Evolutionary conservation across 352 stramenopile species (phyloP).

Genomic region (Globisporangium okanoganense): DNA sequence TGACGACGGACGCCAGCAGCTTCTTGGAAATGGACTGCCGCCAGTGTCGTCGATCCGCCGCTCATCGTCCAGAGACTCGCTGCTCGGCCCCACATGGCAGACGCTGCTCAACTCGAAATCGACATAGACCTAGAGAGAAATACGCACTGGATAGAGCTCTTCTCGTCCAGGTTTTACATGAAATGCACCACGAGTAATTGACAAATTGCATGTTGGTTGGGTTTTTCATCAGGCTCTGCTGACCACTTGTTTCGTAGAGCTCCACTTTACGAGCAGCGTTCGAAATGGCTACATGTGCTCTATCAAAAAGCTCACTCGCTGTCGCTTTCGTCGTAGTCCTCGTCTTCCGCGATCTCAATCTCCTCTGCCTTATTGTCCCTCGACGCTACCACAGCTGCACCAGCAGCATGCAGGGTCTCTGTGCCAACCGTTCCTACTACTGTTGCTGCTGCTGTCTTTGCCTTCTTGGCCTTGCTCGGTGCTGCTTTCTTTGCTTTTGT

Average conservation of each 20-base stretch:
- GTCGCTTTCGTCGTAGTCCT: conserved; percentile 75
- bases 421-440: not conserved
- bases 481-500: conserved; percentile 2
- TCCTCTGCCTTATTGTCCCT: not conserved
- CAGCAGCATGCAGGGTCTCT: not conserved
- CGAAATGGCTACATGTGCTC: not conserved
- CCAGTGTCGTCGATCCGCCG: conserved; percentile 37
- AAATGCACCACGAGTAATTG: not conserved
- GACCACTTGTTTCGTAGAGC: not conserved
- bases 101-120: conserved; percentile 40
- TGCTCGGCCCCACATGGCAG: conserved; percentile 72
- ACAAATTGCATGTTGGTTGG: no score
- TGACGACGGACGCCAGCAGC: not conserved
- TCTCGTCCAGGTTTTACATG: not conserved
- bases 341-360: conserved; percentile 56
- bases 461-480: not conserved
- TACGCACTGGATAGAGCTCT: not conserved
- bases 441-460: conserved; percentile 4
- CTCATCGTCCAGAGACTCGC: conserved; percentile 60
- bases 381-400: not conserved
- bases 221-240: not conserved
- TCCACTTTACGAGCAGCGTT: not conserved
- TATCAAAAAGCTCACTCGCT: conserved; percentile 41
- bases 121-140: conserved; percentile 16
- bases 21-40: conserved; percentile 11